Evolutionary conservation across 768 basidiomycete genomes (phyloP).

Genomic region (Leccinum subtestaceum): DNA sequence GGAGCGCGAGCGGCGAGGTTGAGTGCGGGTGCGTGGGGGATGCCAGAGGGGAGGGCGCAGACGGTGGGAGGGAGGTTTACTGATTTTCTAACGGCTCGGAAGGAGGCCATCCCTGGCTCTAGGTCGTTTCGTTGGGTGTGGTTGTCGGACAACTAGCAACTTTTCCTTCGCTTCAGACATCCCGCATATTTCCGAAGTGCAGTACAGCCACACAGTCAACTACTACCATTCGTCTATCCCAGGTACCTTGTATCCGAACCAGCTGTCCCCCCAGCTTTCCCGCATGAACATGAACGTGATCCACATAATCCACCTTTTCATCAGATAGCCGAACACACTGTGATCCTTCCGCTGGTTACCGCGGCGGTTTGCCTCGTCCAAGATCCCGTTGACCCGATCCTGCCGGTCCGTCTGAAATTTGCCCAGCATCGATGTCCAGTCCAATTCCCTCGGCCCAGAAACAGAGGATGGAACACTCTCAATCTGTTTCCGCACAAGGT

Average conservation of each 20-base stretch:
- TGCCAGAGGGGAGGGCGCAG: slow-evolving; percentile 72
- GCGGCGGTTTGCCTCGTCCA: slow-evolving; percentile 28
- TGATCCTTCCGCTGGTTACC: slow-evolving; percentile 23
- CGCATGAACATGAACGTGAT: slow-evolving; percentile 16
- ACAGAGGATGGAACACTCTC: neutral
- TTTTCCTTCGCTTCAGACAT: slow-evolving; percentile 4
- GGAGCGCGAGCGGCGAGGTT: slow-evolving; percentile 70
- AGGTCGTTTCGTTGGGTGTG: neutral
- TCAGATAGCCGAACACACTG: slow-evolving; percentile 17
- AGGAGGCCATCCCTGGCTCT: slow-evolving; percentile 52
- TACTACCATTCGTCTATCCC: slow-evolving; percentile 24
- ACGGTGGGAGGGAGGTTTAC: slow-evolving; percentile 81
- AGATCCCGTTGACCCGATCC: slow-evolving; percentile 25
- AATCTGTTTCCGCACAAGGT: slow-evolving; percentile 23
- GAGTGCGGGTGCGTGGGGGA: slow-evolving; percentile 73
- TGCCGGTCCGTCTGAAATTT: slow-evolving; percentile 26
- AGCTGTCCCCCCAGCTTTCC: slow-evolving; percentile 29
- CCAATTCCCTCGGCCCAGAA: neutral
- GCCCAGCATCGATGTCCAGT: slow-evolving; percentile 18
- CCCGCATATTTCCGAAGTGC: slow-evolving; percentile 41
- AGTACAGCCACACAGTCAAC: slow-evolving; percentile 24
- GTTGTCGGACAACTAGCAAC: neutral
- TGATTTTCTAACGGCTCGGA: slow-evolving; percentile 77
- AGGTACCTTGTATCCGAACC: slow-evolving; percentile 31
- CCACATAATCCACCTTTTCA: slow-evolving; percentile 29